Evolutionary conservation across 495 filamentous ascomycete species (phyloP), one percentile per base, ranked within the genome.

Genomic region (Annulohypoxylon nitens): DNA sequence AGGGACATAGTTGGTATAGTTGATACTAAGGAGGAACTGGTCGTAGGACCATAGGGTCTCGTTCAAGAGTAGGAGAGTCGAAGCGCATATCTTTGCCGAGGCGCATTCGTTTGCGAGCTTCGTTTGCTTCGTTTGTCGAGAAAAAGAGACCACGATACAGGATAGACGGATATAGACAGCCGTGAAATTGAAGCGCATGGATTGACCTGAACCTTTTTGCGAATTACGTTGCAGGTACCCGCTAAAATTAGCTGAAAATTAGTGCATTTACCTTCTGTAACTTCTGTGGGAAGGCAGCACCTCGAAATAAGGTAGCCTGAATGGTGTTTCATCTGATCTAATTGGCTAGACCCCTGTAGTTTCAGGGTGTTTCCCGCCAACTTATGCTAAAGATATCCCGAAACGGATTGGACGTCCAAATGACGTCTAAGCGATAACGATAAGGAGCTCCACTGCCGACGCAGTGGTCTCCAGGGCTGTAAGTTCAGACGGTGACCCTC

Each of bases 1-100:
- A 92, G 89, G 81, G 89, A 88, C 91, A 93, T 93, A 80, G 76
- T 87, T 69, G 64, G 43, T 58, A 48, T 75, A 70, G 63, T 47
- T 67, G 43, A 71, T 68, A 70, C 69, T 69, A 77, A 74, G 76
- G 77, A 71, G 77, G 71, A 11, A 66, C 71, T 62, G 64, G 55
- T 37, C 64, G 72, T 67, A 72, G 58, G 71, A 75, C 73, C 77
- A 77, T 76, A 33, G 70, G 75, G 76, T 73, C 72, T 68, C 57
- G 51, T 53, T 69, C 63, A 76, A 55, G 61, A 53, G 26, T 58
- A 61, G 60, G 50, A n/a, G 61, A 72, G 41, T 67, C 65, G 69
- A 12, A 50, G 72, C 47, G 72, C 77, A 79, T 79, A 62, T 61
- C 75, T 77, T 76, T 67, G 20, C 61, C 16, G 30, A 33, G 61